phyloP scores from a whole-genome alignment of 1,139 yeast genomes.

The Diutina scorzettiae region DNA sequence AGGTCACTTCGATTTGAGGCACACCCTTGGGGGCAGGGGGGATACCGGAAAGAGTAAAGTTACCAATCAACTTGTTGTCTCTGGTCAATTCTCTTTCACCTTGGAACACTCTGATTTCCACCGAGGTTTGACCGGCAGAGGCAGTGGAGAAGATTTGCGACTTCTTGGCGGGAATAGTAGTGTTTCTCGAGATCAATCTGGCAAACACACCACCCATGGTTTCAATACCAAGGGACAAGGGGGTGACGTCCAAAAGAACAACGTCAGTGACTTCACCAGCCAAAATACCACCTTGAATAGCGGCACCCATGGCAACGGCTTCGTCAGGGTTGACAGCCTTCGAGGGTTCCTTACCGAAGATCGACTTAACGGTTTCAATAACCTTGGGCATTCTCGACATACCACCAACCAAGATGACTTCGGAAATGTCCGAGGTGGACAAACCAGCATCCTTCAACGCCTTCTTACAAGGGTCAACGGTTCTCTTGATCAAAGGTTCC shows the following conservation, averaged over 20 bases:
- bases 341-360: slow-evolving; percentile 93
- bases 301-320: slow-evolving; percentile 99
- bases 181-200: slow-evolving; percentile 93
- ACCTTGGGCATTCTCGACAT: slow-evolving; percentile 99
- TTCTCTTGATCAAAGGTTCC: slow-evolving; percentile 83
- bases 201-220: slow-evolving; percentile 99
- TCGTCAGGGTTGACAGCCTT: slow-evolving; percentile 99
- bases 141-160: slow-evolving; percentile 97
- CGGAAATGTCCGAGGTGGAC: slow-evolving; percentile 76
- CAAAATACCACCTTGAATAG: slow-evolving; percentile 97
- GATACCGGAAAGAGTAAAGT: slow-evolving; percentile 90
- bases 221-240: slow-evolving; percentile 95
- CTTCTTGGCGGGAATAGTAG: slow-evolving; percentile 95
- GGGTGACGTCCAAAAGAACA: slow-evolving; percentile 89
- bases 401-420: slow-evolving; percentile 98
- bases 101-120: slow-evolving; percentile 98
- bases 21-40: slow-evolving; percentile 99
- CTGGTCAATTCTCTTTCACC: slow-evolving; percentile 99
- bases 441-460: slow-evolving; percentile 95
- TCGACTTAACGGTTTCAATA: slow-evolving; percentile 83
- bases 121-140: slow-evolving; percentile 97
- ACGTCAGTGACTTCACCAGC: slow-evolving; percentile 98
- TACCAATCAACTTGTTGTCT: slow-evolving; percentile 97
- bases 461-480: slow-evolving; percentile 95
- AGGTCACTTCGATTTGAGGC: slow-evolving; percentile 96